A percentile compares a stretch with the other conserved stretches of the same genome.
Conservation (phyloP, 805 yeast genomes). For the Starmera dryadoides region DNA sequence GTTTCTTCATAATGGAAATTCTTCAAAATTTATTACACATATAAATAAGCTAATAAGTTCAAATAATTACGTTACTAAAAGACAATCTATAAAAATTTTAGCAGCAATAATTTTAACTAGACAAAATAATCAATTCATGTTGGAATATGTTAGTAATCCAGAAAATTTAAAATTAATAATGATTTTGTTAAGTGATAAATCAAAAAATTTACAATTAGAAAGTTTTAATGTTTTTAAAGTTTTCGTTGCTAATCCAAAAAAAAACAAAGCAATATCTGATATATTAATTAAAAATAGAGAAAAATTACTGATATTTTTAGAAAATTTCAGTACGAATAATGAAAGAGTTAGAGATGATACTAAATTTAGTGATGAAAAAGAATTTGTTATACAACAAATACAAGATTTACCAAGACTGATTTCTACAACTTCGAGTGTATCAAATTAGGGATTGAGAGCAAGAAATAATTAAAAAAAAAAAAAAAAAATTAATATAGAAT, state of each 20-base stretch:
- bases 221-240: conserved; percentile 92
- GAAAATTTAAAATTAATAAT: conserved; percentile 81
- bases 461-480: too few species aligned
- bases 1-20: conserved; percentile 40
- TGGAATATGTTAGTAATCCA: conserved; percentile 69
- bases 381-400: conserved; percentile 70
- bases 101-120: conserved; percentile 65
- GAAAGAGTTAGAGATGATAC: conserved; percentile 48
- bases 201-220: conserved; percentile 82
- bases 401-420: conserved; percentile 59
- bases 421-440: conserved; percentile 16
- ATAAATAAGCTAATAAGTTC: conserved; percentile 70
- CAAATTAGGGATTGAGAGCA: background rate
- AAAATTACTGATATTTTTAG: conserved; percentile 63
- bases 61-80: conserved; percentile 82
- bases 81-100: conserved; percentile 79
- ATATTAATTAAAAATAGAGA: conserved; percentile 78
- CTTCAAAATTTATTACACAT: conserved; percentile 47
- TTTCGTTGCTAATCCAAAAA: conserved; percentile 93
- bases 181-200: conserved; percentile 81
- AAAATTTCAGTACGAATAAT: conserved; percentile 51
- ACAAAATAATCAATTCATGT: conserved; percentile 65
- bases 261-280: conserved; percentile 71
- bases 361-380: conserved; percentile 69
- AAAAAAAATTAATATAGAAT: too few species aligned